Percentiles rank a stretch among this genome's conserved stretches.
These are phyloP conservation scores for Botrytis cinerea DNA, from an alignment of 2,329 filamentous ascomycete genomes.

Conservation along the genomic window DNA sequence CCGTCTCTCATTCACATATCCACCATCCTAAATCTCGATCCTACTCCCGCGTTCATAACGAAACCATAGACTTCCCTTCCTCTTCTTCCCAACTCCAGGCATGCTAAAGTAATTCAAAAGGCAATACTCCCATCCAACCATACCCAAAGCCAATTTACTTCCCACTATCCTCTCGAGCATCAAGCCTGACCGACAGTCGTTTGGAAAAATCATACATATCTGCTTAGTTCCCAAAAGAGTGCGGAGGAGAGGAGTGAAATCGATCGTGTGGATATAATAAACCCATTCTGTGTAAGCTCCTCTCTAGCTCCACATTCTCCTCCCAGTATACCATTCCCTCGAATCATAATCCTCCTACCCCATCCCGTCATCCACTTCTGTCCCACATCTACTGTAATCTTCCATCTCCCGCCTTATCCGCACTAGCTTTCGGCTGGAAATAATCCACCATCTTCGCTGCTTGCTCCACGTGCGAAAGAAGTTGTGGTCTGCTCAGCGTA, in stretches of 20 bases:
- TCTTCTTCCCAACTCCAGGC: not conserved
- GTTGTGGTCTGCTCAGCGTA: not conserved
- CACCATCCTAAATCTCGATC: not conserved
- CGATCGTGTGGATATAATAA: not conserved
- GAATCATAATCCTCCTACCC: too few species aligned
- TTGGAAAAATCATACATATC: not conserved
- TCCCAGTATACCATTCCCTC: not conserved
- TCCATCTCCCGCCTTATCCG: constrained; percentile 3
- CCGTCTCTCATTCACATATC: not conserved
- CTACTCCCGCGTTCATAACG: not conserved
- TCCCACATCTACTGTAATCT: not conserved
- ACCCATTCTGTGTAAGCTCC: not conserved
- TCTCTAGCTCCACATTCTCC: not conserved
- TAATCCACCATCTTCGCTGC: constrained; percentile 13
- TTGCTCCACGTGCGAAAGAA: not conserved
- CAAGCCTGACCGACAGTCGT: not conserved
- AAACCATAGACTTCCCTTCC: not conserved
- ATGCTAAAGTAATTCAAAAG: not conserved
- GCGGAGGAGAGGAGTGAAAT: not conserved
- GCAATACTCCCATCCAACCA: not conserved
- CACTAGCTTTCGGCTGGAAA: constrained; percentile 1
- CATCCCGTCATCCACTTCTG: fast-evolving
- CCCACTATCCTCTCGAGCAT: not conserved
- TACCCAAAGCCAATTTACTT: not conserved
- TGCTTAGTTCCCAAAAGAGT: not conserved